Base-by-base conservation (phyloP, 257 asterid genomes). In the Capsicum baccatum region DNA sequence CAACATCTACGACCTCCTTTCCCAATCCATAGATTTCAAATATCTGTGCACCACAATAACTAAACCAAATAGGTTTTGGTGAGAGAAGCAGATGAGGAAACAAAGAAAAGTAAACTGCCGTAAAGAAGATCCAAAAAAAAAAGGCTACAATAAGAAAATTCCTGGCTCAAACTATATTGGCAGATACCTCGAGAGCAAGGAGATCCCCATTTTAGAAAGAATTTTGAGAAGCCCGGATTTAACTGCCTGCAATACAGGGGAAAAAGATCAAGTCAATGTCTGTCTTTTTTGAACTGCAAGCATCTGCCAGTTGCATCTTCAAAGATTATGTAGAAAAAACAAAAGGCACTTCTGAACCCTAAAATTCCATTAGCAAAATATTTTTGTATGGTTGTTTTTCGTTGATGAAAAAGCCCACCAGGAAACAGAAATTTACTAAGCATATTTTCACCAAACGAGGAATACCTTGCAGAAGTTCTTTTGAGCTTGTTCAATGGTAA, bases 141-240 rank as follows among this genome's bases (percentile, higher is more conserved):
- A 60, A 59, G 56, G 79, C 71, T 37, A 79, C 84, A 44, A 10
- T 33, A 82, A 39, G 69, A 33, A 15, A 82, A 82, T 48, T 56
- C 4, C 8, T 7, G 21, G 83, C 26, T 11, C 54, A 52, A 71
- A 85, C 47, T 54, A 33, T 37, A 86, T 67, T 76, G 68, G 68
- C 73, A 71, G 80, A 64, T 88, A 94, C 99, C 99, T 96, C 78
- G 99, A 92, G 85, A 96, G 99, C 93, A 96, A 88, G 79, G 98
- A 96, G 92, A 96, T 96, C 63, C 99, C 99, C 99, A 96, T 96
- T 90, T 96, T 96, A 71, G 99, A 96, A 67, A 96, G 99, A 87
- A 96, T 94, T 87, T 96, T 96, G 85, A 93, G 84, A 84, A 96
- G 98, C 42, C 99, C 99, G 67, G 98, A 88, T 87, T 81, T 91